Percentiles rank a stretch among this genome's conserved stretches.
These are phyloP conservation scores for Lepidium aucheri DNA, from an alignment of 345 rosid genomes.

Conservation along the genomic window DNA sequence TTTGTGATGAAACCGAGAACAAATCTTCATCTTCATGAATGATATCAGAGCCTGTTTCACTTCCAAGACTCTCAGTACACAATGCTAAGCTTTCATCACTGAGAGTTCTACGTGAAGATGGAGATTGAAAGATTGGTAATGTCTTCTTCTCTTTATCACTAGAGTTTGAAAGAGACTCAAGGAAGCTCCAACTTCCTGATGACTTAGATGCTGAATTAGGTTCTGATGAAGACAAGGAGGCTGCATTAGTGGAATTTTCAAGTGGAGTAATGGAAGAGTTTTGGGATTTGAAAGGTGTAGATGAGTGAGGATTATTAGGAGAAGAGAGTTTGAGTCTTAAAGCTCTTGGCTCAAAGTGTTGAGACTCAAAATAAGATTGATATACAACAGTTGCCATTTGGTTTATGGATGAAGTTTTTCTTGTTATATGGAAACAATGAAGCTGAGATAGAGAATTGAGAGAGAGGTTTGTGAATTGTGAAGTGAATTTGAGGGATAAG, in stretches of 20 bases:
- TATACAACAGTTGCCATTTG: constrained; percentile 63
- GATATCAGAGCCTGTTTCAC: constrained; percentile 66
- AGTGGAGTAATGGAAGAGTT: constrained; percentile 28
- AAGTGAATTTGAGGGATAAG: constrained; percentile 33
- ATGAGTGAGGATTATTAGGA: constrained; percentile 24
- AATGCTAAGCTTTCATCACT: constrained; percentile 69
- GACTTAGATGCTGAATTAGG: constrained; percentile 26
- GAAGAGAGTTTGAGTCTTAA: constrained; percentile 54
- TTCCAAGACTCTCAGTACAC: constrained; percentile 81
- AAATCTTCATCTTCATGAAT: constrained; percentile 26
- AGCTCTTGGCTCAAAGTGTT: constrained; percentile 44
- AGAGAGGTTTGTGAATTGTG: constrained; percentile 3
- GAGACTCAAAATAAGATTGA: constrained; percentile 56
- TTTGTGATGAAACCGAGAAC: constrained; percentile 25
- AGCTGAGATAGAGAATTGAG: not conserved
- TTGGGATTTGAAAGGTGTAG: constrained; percentile 30
- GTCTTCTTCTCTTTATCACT: constrained; percentile 18
- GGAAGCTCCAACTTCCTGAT: constrained; percentile 47
- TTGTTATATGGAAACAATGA: constrained; percentile 3
- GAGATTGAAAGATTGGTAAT: constrained; percentile 27
- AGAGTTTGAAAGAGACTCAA: constrained; percentile 31
- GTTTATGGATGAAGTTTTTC: not conserved
- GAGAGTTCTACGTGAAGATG: constrained; percentile 35
- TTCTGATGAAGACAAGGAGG: constrained; percentile 21
- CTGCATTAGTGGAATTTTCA: constrained; percentile 11